Base-by-base conservation (phyloP, 768 basidiomycete genomes). In the Kwoniella dejecticola region DNA sequence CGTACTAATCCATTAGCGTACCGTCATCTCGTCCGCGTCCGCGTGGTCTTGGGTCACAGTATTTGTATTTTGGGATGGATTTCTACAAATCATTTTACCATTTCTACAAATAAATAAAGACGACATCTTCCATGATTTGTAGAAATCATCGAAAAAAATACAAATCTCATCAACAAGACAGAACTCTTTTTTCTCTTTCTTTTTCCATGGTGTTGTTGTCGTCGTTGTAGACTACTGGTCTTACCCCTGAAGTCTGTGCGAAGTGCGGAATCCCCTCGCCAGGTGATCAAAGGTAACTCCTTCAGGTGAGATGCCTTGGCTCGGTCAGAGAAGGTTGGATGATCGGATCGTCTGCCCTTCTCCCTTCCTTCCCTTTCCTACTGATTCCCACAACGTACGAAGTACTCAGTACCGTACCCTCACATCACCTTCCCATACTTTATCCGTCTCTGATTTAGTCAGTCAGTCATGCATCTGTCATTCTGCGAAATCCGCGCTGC, bases 31-130 rank as follows among this genome's bases (percentile, higher is more conserved):
- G n/a, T n/a, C n/a, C n/a, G n/a, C n/a, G n/a, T n/a, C n/a, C n/a
- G n/a, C n/a, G n/a, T n/a, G n/a, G n/a, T n/a, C n/a, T n/a, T n/a
- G n/a, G n/a, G n/a, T n/a, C n/a, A n/a, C n/a, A n/a, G n/a, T n/a
- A n/a, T n/a, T n/a, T n/a, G n/a, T n/a, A n/a, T n/a, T n/a, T n/a
- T n/a, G n/a, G n/a, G 46, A 47, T 23, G 8, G 24, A 47, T 47
- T 47, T 47, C 19, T 47, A 23, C 19, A 45, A 45, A 45, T 45
- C n/a, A 21, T 45, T n/a, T n/a, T n/a, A n/a, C 42, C 42, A 45
- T n/a, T 10, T 19, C 19, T 45, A 47, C 46, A 47, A 47, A 47
- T 47, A 29, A 47, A 23, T 13, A 11, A 44, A 44, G 41, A 21
- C 41, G 41, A 44, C 41, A 44, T 44, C 6, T 5, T 15, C 19